These are phyloP conservation scores for Globisporangium polare DNA, from an alignment of 352 stramenopile species.

Conservation along the genomic window DNA sequence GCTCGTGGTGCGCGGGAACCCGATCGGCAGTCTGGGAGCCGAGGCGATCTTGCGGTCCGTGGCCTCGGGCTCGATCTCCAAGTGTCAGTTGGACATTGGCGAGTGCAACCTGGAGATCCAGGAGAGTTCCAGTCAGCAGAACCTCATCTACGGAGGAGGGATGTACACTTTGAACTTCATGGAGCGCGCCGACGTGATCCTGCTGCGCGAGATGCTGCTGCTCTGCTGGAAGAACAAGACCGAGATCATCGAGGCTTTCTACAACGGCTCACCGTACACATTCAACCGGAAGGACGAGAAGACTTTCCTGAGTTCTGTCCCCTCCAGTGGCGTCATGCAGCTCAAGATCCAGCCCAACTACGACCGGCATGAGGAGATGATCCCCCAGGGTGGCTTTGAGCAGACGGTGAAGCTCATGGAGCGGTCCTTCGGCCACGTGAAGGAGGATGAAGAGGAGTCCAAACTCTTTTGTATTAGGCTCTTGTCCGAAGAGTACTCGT, in stretches of 20 bases:
- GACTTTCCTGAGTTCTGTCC: conserved; percentile 32
- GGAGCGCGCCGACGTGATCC: conserved; percentile 45
- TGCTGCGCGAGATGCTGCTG: conserved; percentile 52
- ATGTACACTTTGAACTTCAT: conserved; percentile 49
- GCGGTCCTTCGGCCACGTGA: conserved; percentile 36
- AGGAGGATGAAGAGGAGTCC: conserved; percentile 49
- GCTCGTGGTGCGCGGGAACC: conserved; percentile 61
- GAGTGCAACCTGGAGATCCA: conserved; percentile 67
- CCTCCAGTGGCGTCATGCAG: conserved; percentile 37
- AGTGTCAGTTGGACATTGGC: conserved; percentile 59
- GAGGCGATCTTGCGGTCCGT: conserved; percentile 58
- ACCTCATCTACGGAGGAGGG: conserved; percentile 40
- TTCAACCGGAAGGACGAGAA: conserved; percentile 67
- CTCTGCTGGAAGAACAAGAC: conserved; percentile 55
- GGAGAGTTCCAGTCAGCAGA: conserved; percentile 39
- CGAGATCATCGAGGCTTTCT: conserved; percentile 43
- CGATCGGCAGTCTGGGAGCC: conserved; percentile 53
- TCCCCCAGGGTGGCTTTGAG: conserved; percentile 35
- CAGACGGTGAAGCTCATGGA: conserved; percentile 35
- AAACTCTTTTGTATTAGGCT: conserved; percentile 63
- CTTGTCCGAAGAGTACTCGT: conserved; percentile 57
- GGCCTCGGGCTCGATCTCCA: conserved; percentile 35
- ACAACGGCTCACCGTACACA: conserved; percentile 39
- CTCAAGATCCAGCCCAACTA: conserved; percentile 64
- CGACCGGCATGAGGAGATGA: conserved; percentile 50